phyloP scores from a whole-genome alignment of 257 asterid species.

The Capsicum chinense region DNA sequence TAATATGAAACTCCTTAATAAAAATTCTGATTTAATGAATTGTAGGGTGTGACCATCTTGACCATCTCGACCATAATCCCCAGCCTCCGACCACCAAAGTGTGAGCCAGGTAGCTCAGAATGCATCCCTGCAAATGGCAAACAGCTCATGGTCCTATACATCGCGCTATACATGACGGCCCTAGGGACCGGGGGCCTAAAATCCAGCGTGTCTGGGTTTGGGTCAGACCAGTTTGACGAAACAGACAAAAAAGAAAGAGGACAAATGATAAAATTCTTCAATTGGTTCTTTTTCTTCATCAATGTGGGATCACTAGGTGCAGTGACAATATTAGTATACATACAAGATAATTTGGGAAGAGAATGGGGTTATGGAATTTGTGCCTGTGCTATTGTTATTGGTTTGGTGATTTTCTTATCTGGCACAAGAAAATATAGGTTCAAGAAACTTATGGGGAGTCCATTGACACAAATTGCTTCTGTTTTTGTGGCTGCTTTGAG shows the following conservation, averaged over 20 bases:
- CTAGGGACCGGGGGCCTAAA: conserved; percentile 89
- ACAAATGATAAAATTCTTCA: conserved; percentile 77
- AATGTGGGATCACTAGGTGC: conserved; percentile 77
- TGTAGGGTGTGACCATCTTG: conserved; percentile 71
- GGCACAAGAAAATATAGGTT: conserved; percentile 70
- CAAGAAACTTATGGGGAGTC: conserved; percentile 73
- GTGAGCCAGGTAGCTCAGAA: conserved; percentile 47
- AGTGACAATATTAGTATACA: conserved; percentile 75
- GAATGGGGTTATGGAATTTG: conserved; percentile 86
- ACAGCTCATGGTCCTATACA: conserved; percentile 61
- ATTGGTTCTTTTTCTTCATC: conserved; percentile 89
- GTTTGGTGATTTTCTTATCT: conserved; percentile 53
- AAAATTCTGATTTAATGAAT: no score
- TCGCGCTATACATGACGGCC: conserved; percentile 76
- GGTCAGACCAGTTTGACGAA: conserved; percentile 88
- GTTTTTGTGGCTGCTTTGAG: conserved; percentile 67
- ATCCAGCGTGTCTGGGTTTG: conserved; percentile 90
- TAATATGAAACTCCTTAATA: no score
- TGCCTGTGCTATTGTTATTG: conserved; percentile 65
- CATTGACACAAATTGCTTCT: conserved; percentile 68
- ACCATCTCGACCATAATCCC: conserved; percentile 79
- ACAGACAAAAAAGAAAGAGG: conserved; percentile 55
- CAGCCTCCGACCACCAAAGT: conserved; percentile 72
- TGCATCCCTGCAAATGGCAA: conserved; percentile 67
- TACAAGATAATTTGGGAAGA: conserved; percentile 82